phyloP scores from a whole-genome alignment of 1,139 yeast species.

The Suhomyces ambrosiae region DNA sequence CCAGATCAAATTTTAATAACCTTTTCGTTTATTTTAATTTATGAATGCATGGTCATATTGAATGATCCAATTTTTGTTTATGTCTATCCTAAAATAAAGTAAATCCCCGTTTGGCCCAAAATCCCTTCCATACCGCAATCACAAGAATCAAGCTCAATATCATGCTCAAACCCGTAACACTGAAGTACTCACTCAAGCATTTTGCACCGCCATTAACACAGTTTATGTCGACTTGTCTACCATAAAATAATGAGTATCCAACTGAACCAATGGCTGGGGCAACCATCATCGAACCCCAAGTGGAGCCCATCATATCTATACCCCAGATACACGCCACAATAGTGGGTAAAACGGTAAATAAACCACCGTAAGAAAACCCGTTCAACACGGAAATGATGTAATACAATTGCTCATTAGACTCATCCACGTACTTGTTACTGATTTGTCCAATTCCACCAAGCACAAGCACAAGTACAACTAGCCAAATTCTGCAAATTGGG shows the following conservation, averaged over 20 bases:
- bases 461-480: conserved; percentile 42
- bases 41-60: too few species aligned
- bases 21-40: too few species aligned
- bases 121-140: conserved; percentile 34
- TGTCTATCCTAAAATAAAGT: conserved; percentile 10
- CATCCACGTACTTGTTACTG: conserved; percentile 13
- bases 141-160: conserved; percentile 34
- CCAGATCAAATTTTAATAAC: too few species aligned
- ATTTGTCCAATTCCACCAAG: conserved; percentile 50
- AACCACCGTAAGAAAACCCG: conserved; percentile 80
- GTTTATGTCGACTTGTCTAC: conserved; percentile 57
- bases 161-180: conserved; percentile 34
- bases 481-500: conserved; percentile 43
- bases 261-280: conserved; percentile 91
- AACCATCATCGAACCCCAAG: conserved; percentile 89
- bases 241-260: conserved; percentile 70
- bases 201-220: conserved; percentile 24
- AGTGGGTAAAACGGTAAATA: conserved; percentile 85
- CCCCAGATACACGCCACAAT: conserved; percentile 87
- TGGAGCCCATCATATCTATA: conserved; percentile 82
- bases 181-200: conserved; percentile 39
- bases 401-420: conserved; percentile 20
- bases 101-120: conserved; percentile 40
- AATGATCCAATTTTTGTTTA: background rate
- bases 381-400: conserved; percentile 51